Base-by-base conservation (phyloP, 2,329 filamentous ascomycete species). In the Raffaelea deltoideospora region DNA sequence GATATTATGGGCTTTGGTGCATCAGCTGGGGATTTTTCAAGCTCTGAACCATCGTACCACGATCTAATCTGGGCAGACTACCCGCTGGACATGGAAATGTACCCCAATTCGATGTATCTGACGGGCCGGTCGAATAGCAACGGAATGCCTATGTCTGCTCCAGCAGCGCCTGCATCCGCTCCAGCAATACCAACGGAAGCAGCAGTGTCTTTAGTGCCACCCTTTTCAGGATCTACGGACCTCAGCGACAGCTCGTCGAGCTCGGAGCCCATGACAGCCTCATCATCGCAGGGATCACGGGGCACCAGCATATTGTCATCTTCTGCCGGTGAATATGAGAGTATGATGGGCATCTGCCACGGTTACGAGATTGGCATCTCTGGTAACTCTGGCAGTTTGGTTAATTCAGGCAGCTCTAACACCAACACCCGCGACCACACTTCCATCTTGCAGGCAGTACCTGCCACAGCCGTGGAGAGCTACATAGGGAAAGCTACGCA, bases 291-390 rank as follows among this genome's bases (percentile, higher is more conserved):
- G 10, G 57, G 53, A 0, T 66, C 63, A 1, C 54, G 63, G 27
- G 59, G 54, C 18, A 66, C 61, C 5, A 68, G 63, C 50, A 63
- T 64, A 31, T 54, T 62, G 46, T 67, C n/a, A n/a, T n/a, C n/a
- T n/a, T n/a, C 64, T 2, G 48, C 49, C 1, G 47, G 43, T 7
- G 59, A 63, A 10, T 55, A 53, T 22, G 59, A 63, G n/a, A 23
- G 33, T 18, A 15, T 15, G 14, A 30, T 5, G 2, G 18, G 15
- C 9, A n/a, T 18, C n/a, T n/a, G 18, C n/a, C 28, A 24, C 23
- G 26, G 35, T 11, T 31, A 28, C 5, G 19, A 28, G 13, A 18
- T 29, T 5, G 28, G 33, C 26, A 26, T 13, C 8, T 20, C 18
- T 21, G 27, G 9, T 23, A 24, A 22, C 21, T 17, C 22, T 19